Evolutionary conservation across 805 yeast genomes (phyloP), one percentile per base, ranked within the genome.

Genomic region (Yarrowia porcina): DNA sequence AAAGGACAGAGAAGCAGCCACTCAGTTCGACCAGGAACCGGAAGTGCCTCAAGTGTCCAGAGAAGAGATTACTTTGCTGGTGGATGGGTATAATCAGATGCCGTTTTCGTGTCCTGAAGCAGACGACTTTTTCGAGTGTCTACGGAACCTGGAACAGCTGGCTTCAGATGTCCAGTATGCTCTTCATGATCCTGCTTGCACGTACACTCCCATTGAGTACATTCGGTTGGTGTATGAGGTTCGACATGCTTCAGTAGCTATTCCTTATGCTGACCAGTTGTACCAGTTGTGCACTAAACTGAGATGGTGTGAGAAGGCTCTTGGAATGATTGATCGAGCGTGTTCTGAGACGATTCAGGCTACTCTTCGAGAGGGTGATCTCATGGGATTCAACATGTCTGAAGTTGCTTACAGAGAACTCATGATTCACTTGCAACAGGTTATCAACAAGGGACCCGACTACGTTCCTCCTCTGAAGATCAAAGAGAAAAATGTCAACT

Each of bases 51-150:
- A 65, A 23, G 67, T 67, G 8, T 62, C 66, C 5, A 69, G 77
- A 4, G 73, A 71, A 12, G 73, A 73, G 33, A 69, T 84, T 25
- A 56, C 65, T 20, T 67, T 86, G 21, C 67, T 85, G 13, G 73
- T 75, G 17, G 76, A 77, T 45, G 82, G 86, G 4, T 83, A 86
- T 2, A 68, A 70, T 0, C 68, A 28, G 39, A 41, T 86, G 64
- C 79, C 82, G 20, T 81, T 87, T 62, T 71, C 78, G 3, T 75
- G 83, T 17, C 80, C 83, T 0, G 94, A 88, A 68, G 77, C 85
- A 67, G 86, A 82, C 18, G 87, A 83, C 67, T 71, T 88, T 12
- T 64, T 79, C 4, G 87, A 82, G 65, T 78, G 84, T 49, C 78
- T 80, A 4, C 38, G 61, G 3, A 39, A 56, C 47, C 21, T 56